A percentile compares a stretch with the other conserved stretches of the same genome.
phyloP scores from a whole-genome alignment of 2,329 filamentous ascomycete genomes.

The Penicillium sumatraense region DNA sequence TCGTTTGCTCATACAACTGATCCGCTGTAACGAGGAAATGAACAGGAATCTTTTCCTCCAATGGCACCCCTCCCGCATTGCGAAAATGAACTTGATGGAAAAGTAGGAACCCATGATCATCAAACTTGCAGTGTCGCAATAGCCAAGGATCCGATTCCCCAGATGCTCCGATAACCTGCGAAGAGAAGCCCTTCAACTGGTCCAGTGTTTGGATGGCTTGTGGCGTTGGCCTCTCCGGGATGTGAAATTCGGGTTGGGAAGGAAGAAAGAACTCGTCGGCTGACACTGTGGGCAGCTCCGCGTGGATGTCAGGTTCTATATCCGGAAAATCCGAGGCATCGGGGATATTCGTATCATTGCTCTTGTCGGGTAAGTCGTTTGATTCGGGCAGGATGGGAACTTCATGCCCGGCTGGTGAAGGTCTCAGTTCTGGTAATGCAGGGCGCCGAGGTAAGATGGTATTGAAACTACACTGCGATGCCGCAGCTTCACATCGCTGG shows the following conservation, averaged over 20 bases:
- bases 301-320: background rate
- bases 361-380: background rate
- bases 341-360: background rate
- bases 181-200: conserved; percentile 25
- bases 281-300: background rate
- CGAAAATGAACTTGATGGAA: conserved; percentile 36
- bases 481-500: conserved; percentile 13
- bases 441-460: background rate
- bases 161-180: conserved; percentile 33
- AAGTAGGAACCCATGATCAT: conserved; percentile 30
- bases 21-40: conserved; percentile 25
- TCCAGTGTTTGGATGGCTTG: conserved; percentile 28
- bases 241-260: conserved; percentile 2
- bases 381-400: background rate
- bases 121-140: conserved; percentile 35
- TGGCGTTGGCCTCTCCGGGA: conserved; percentile 9
- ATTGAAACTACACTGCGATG: conserved; percentile 11
- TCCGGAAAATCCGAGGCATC: background rate
- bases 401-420: background rate
- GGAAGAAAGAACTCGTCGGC: background rate
- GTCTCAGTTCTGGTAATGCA: background rate
- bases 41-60: conserved; percentile 31
- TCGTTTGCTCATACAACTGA: conserved; percentile 12
- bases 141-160: conserved; percentile 40
- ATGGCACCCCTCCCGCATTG: conserved; percentile 35